phyloP scores from a whole-genome alignment of 2,329 filamentous ascomycete genomes.

The Chaetomiaceae sp. region DNA sequence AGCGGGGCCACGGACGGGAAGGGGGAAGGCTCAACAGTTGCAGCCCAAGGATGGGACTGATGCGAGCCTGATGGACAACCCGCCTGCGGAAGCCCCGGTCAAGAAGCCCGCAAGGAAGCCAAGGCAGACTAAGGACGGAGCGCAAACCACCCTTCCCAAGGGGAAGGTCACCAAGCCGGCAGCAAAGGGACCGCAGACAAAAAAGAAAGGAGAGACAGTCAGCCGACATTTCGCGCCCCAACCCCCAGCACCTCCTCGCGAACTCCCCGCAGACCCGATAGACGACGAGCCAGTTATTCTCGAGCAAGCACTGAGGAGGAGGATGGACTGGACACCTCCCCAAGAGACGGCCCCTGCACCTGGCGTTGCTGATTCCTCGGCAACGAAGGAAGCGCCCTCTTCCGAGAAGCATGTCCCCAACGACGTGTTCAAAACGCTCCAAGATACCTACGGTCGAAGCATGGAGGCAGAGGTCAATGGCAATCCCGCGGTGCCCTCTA shows the following conservation, averaged over 20 bases:
- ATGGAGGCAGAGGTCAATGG: slow-evolving; percentile 17
- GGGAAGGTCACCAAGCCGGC: slow-evolving; percentile 33
- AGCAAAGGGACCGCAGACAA: slow-evolving; percentile 22
- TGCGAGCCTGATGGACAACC: background rate
- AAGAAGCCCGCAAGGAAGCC: slow-evolving; percentile 38
- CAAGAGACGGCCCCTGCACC: slow-evolving; percentile 14
- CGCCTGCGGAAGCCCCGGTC: background rate
- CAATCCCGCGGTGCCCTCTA: slow-evolving; percentile 8
- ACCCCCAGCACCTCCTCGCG: slow-evolving; percentile 9
- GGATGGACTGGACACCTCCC: slow-evolving; percentile 67
- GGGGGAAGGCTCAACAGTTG: background rate
- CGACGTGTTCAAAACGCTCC: slow-evolving; percentile 42
- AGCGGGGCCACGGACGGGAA: background rate
- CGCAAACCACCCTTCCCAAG: slow-evolving; percentile 32
- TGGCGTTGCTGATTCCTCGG: slow-evolving; percentile 32
- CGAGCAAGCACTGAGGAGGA: slow-evolving; percentile 51
- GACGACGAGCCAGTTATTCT: slow-evolving; percentile 34
- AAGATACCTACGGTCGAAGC: slow-evolving; percentile 39
- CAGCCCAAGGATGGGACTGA: background rate
- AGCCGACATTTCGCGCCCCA: slow-evolving; percentile 33
- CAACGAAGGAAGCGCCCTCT: slow-evolving; percentile 29
- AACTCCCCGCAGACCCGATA: slow-evolving; percentile 16
- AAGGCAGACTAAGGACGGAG: slow-evolving; percentile 21
- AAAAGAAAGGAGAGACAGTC: slow-evolving; percentile 31
- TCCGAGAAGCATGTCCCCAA: slow-evolving; percentile 11